Conservation (phyloP, 2,329 filamentous ascomycete genomes). For the Helicocarpus griseus region DNA sequence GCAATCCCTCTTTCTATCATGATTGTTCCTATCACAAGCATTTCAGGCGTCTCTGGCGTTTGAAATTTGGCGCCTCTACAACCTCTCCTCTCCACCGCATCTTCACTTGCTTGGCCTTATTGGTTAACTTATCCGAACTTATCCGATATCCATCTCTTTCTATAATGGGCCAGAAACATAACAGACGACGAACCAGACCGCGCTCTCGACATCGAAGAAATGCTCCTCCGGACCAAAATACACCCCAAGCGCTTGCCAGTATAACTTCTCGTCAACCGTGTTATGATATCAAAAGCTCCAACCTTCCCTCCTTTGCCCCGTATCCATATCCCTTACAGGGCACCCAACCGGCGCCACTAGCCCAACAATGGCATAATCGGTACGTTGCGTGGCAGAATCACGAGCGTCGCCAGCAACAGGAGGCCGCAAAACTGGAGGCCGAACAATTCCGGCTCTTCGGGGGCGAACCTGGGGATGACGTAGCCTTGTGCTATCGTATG, state of each 20-base stretch:
- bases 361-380: conserved; percentile 35
- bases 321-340: conserved; percentile 5
- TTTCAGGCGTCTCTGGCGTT: conserved; percentile 4
- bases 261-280: conserved; percentile 14
- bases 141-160: background rate
- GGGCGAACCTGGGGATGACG: conserved; percentile 35
- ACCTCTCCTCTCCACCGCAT: background rate
- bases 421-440: conserved; percentile 24
- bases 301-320: conserved; percentile 13
- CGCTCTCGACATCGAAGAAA: conserved; percentile 27
- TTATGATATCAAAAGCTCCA: conserved; percentile 9
- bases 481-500: conserved; percentile 39
- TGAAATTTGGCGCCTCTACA: background rate
- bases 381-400: conserved; percentile 31
- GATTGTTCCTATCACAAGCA: background rate
- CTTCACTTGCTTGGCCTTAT: background rate
- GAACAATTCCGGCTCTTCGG: conserved; percentile 38
- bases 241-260: conserved; percentile 14
- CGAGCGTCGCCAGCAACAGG: conserved; percentile 22
- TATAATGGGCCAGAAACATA: conserved; percentile 38
- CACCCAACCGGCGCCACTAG: conserved; percentile 20
- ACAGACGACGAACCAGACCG: conserved; percentile 35
- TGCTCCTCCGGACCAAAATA: conserved; percentile 10
- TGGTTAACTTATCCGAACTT: background rate
- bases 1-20: background rate